Percentiles rank a stretch among this genome's conserved stretches.
These are phyloP conservation scores for Angomonas desouzai DNA, from an alignment of 208 protist species.

Conservation along the genomic window DNA sequence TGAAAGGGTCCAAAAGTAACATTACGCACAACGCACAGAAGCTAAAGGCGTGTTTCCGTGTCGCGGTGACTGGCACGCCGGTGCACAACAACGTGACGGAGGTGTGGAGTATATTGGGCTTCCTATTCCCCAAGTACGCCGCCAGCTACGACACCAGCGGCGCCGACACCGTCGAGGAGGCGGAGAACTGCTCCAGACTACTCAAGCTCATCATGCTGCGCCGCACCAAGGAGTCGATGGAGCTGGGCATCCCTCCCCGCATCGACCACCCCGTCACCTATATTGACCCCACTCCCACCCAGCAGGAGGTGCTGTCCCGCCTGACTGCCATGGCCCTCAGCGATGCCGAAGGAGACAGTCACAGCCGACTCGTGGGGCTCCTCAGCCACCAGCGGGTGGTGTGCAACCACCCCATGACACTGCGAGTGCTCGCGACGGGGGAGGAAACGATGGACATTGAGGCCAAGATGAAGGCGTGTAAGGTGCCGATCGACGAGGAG, in stretches of 20 bases:
- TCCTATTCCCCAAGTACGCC: slow-evolving; percentile 90
- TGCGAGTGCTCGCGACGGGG: slow-evolving; percentile 62
- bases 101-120: slow-evolving; percentile 95
- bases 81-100: slow-evolving; percentile 97
- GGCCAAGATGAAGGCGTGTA: not conserved
- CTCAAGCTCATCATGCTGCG: slow-evolving; percentile 93
- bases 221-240: slow-evolving; percentile 95
- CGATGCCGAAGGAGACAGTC: slow-evolving; percentile 20
- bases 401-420: slow-evolving; percentile 79
- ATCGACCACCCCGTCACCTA: slow-evolving; percentile 79
- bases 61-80: slow-evolving; percentile 94
- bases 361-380: slow-evolving; percentile 39
- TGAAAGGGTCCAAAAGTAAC: slow-evolving; percentile 84
- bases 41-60: slow-evolving; percentile 69
- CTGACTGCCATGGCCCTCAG: slow-evolving; percentile 56
- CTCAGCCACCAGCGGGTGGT: slow-evolving; percentile 78
- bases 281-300: slow-evolving; percentile 71
- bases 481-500: slow-evolving; percentile 48
- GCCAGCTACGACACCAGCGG: slow-evolving; percentile 36
- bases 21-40: slow-evolving; percentile 50
- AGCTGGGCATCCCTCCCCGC: slow-evolving; percentile 96
- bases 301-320: slow-evolving; percentile 63
- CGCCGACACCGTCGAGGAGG: slow-evolving; percentile 26
- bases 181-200: slow-evolving; percentile 27
- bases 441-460: not conserved